These are phyloP conservation scores for Aaosphaeria arxii DNA, from an alignment of 2,329 filamentous ascomycete genomes.

Conservation along the genomic window DNA sequence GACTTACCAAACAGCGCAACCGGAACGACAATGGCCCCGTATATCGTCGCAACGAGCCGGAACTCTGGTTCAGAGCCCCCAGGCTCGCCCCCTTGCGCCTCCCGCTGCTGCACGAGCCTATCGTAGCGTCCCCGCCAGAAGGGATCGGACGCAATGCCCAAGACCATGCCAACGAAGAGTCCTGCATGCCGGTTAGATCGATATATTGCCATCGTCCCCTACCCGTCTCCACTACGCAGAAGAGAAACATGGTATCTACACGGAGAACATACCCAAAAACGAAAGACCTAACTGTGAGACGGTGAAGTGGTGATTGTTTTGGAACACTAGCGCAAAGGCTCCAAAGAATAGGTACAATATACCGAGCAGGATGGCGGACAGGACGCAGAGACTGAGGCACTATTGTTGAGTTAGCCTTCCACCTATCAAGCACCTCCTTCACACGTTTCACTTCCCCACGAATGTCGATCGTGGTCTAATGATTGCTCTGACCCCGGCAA, in stretches of 20 bases:
- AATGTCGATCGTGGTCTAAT: too few species aligned
- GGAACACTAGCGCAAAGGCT: slow-evolving; percentile 79
- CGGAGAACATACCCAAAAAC: slow-evolving; percentile 57
- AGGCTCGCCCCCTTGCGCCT: slow-evolving; percentile 49
- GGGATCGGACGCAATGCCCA: slow-evolving; percentile 61
- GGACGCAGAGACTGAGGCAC: slow-evolving; percentile 74
- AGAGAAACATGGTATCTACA: background rate
- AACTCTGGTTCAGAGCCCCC: slow-evolving; percentile 79
- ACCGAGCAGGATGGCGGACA: slow-evolving; percentile 80
- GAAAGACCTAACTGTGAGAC: slow-evolving; percentile 77
- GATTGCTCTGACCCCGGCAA: too few species aligned
- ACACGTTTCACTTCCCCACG: too few species aligned
- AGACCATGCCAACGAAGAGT: slow-evolving; percentile 62
- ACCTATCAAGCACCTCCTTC: too few species aligned
- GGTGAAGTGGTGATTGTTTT: slow-evolving; percentile 69
- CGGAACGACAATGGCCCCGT: slow-evolving; percentile 74
- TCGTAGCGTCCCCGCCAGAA: slow-evolving; percentile 63
- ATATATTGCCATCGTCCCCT: slow-evolving; percentile 33
- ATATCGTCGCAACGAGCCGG: slow-evolving; percentile 66
- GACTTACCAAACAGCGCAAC: slow-evolving; percentile 71
- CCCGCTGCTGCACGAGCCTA: slow-evolving; percentile 55
- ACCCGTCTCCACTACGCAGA: background rate
- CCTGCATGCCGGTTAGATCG: slow-evolving; percentile 4
- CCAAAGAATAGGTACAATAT: slow-evolving; percentile 86
- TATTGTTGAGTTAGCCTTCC: slow-evolving; percentile 5